A percentile compares a stretch with the other conserved stretches of the same genome.
Conservation (phyloP, 163 green algal species). For the Chlamydomonas reinhardtii region DNA sequence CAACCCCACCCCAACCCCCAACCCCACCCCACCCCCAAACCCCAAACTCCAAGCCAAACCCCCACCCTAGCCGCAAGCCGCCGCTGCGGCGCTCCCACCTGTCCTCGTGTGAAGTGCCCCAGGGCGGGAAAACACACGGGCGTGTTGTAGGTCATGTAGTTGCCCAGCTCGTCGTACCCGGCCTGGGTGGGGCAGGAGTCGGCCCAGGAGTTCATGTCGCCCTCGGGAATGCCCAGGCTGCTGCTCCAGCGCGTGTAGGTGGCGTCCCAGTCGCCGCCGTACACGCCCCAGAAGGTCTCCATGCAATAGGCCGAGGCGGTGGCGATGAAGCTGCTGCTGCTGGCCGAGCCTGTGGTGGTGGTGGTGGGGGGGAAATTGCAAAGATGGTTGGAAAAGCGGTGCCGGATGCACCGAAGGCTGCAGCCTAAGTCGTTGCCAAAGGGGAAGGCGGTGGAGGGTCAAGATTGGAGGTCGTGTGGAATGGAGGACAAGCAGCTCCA, state of each 20-base stretch:
- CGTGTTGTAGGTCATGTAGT: conserved; percentile 39
- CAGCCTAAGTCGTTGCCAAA: no score
- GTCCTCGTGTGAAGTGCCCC: conserved; percentile 12
- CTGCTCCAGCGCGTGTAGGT: conserved; percentile 3
- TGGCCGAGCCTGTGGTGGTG: neutral
- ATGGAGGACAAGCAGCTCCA: no score
- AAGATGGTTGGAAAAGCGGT: no score
- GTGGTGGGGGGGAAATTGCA: no score
- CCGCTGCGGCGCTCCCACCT: neutral
- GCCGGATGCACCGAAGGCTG: no score
- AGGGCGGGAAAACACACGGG: conserved; percentile 16
- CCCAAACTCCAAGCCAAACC: neutral
- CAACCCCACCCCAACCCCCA: no score
- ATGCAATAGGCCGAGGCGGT: conserved; percentile 12
- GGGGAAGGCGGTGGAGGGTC: no score
- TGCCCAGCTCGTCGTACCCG: conserved; percentile 40
- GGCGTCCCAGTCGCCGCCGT: conserved; percentile 41
- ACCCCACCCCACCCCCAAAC: no score
- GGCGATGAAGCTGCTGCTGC: neutral
- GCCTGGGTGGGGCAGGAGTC: neutral
- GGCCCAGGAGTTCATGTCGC: conserved; percentile 40
- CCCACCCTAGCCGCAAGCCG: neutral
- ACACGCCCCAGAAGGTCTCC: conserved; percentile 17
- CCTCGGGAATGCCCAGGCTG: conserved; percentile 12
- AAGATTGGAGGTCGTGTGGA: neutral